phyloP scores from a whole-genome alignment of 1,139 yeast species.

The Pichia sp. region DNA sequence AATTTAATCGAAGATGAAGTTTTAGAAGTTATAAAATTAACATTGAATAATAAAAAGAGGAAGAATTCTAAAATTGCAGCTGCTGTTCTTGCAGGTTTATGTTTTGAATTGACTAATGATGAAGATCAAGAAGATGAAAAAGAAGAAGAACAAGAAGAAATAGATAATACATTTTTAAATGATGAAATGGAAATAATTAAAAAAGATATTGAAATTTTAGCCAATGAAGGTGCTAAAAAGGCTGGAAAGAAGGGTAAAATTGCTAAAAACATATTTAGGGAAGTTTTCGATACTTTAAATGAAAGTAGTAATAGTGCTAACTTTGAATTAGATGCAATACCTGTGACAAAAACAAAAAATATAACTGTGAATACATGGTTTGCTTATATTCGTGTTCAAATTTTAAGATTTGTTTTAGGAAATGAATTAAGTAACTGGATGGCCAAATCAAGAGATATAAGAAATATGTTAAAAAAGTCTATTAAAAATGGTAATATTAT shows the following conservation, averaged over 20 bases:
- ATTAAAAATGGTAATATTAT: slow-evolving; percentile 1
- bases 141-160: slow-evolving; percentile 24
- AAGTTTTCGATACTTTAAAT: slow-evolving; percentile 43
- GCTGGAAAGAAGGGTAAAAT: slow-evolving; percentile 58
- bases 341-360: slow-evolving; percentile 48
- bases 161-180: slow-evolving; percentile 27
- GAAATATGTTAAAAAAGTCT: slow-evolving; percentile 15
- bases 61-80: slow-evolving; percentile 34
- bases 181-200: slow-evolving; percentile 37
- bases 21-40: slow-evolving; percentile 6
- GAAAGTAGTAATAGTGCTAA: slow-evolving; percentile 27
- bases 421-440: slow-evolving; percentile 57
- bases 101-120: slow-evolving; percentile 53
- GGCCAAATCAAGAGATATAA: slow-evolving; percentile 13
- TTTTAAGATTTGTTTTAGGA: slow-evolving; percentile 66
- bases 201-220: slow-evolving; percentile 39
- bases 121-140: slow-evolving; percentile 12
- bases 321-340: slow-evolving; percentile 32
- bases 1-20: slow-evolving; percentile 35
- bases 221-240: slow-evolving; percentile 49
- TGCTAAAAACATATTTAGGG: slow-evolving; percentile 57
- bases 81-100: slow-evolving; percentile 55
- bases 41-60: slow-evolving; percentile 3
- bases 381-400: slow-evolving; percentile 53
- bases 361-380: slow-evolving; percentile 64